Base-by-base conservation (phyloP, 192 early-diverging fungal species). In the Coemansia sp. region DNA sequence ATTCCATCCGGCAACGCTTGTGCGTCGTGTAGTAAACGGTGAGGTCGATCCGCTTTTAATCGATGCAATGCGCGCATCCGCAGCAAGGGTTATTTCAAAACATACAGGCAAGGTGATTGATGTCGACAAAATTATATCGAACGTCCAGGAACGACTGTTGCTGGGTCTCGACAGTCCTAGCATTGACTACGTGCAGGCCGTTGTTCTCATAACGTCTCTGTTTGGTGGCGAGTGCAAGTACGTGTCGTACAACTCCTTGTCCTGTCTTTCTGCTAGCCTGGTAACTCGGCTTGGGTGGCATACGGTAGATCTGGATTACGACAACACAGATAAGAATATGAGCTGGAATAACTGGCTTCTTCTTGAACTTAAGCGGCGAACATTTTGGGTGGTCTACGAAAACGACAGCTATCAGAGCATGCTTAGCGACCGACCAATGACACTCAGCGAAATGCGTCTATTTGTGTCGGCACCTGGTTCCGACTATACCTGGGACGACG, bases 171-270 rank as follows among this genome's bases (percentile, higher is more conserved):
- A 62, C 40, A 56, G 43, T 4, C 55, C 63, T 10, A 69, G 21
- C 1, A 14, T 69, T 27, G 73, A 76, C 57, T 69, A 62, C 45
- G 64, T 76, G 18, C 62, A 63, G 14, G 63, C 73, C 2, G 64
- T 69, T 9, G 63, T 69, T 3, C 22, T 76, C 1, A 65, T 76
- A 30, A 63, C 66, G 0, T 66, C 73, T 43, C 60, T 69, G 17
- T 64, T 55, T 18, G 73, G 73, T 11, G 73, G 73, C 23, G 73
- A 76, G 33, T 57, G 63, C 33, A 44, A 64, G n/a, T 76, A 69
- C 17, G 54, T 69, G 39, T 64, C 67, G 42, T 76, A 76, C 63
- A 76, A 76, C 56, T 51, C 63, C 25, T 42, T 76, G 37, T 14
- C 62, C 8, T 65, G 63, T 17, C 39, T 76, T 48, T 62, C 73